Base-by-base conservation (phyloP, 352 stramenopile genomes). In the Phytophthora hybrid region DNA sequence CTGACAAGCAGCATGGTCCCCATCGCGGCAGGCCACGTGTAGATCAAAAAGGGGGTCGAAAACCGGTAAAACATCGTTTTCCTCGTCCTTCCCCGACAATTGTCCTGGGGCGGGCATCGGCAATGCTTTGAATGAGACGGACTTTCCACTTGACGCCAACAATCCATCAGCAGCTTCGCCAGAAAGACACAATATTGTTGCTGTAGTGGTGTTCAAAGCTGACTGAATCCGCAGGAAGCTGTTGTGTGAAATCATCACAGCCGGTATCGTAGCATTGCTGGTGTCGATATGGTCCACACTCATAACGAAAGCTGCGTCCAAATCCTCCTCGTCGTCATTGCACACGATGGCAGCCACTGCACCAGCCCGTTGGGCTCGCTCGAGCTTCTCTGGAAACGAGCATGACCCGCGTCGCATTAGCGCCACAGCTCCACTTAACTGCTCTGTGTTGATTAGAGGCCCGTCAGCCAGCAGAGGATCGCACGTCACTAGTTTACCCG, bases 371-470 rank as follows among this genome's bases (percentile, higher is more conserved):
- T 94, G 88, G 10, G 89, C 73, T 6, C 88, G 83, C 67, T 90
- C 81, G 16, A 92, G 73, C 18, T 94, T 94, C 18, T 81, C 75
- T 1, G 88, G 85, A 61, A 94, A 94, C 11, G 88, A 87, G 52
- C 85, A 93, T 1, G 67, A 81, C 5, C 88, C 88, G 8, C 88
- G 81, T 59, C 89, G 73, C 11, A 93, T 74, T 18, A 94, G 64
- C 1, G 73, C 85, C 9, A 93, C 77, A 4, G 78, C 69, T 39
- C 80, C 75, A 18, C 59, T 61, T 11, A 94, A 61, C 19, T 73
- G 66, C 0, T 49, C 10, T 2, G 69, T 74, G 29, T 93, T 93
- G 16, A 7, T 44, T 1, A 93, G 52, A 7, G 66, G 59, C 6
- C 78, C 62, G 41, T 93, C 59, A 0, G 84, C 85, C 10, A 82